Percentiles rank a stretch among this genome's conserved stretches.
phyloP scores from a whole-genome alignment of 2,329 filamentous ascomycete genomes.

The Sporothrix sp. region DNA sequence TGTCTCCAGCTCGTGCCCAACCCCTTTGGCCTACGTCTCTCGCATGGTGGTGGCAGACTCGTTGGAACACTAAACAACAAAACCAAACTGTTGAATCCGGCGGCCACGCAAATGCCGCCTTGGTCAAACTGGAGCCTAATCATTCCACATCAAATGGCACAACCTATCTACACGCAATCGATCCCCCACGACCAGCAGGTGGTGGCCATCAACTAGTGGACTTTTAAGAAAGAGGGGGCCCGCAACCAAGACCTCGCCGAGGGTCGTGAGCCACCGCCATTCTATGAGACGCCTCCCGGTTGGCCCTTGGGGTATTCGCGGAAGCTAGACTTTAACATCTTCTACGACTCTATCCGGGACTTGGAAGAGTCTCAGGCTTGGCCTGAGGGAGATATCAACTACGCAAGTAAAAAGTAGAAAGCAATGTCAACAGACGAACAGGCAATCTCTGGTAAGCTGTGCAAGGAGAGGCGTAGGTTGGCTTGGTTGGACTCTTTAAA shows the following conservation, averaged over 20 bases:
- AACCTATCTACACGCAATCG: slow-evolving; percentile 1
- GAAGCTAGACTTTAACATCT: slow-evolving; percentile 1
- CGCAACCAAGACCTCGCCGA: slow-evolving; percentile 1
- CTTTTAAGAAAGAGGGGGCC: neutral
- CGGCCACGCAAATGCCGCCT: slow-evolving; percentile 2
- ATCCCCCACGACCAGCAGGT: neutral
- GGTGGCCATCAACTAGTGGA: slow-evolving; percentile 1
- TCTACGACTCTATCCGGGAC: neutral
- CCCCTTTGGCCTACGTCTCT: slow-evolving; percentile 1
- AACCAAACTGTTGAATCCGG: slow-evolving; percentile 2
- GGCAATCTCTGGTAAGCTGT: neutral
- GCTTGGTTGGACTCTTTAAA: neutral
- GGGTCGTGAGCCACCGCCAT: slow-evolving; percentile 2
- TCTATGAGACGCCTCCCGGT: neutral
- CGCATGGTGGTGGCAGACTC: slow-evolving; percentile 1
- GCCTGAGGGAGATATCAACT: neutral
- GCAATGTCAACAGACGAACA: neutral
- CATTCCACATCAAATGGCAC: slow-evolving; percentile 1
- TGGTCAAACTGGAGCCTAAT: slow-evolving; percentile 2
- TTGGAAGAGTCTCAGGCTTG: neutral
- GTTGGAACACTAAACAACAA: neutral
- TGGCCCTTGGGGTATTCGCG: neutral
- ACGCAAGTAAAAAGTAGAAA: neutral
- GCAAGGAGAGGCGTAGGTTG: slow-evolving; percentile 1
- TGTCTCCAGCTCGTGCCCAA: slow-evolving; percentile 2